phyloP scores from a whole-genome alignment of 768 basidiomycete species.

The Tylopilus sp. region DNA sequence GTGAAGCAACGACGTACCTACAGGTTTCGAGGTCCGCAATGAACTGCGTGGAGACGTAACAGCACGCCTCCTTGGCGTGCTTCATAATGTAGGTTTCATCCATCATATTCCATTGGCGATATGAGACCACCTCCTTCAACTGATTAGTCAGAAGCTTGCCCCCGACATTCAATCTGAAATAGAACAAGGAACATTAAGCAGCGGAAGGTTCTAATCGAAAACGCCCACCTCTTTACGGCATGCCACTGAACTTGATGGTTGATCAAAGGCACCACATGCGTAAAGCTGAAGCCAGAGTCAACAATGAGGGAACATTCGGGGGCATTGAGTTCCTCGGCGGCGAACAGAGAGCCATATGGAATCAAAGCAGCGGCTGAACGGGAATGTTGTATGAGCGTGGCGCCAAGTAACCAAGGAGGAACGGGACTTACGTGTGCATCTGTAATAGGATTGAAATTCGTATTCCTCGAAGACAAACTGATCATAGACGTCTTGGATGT shows the following conservation, averaged over 20 bases:
- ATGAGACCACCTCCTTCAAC: constrained; percentile 89
- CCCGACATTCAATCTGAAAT: constrained; percentile 87
- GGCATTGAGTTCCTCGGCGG: constrained; percentile 40
- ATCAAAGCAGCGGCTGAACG: constrained; percentile 73
- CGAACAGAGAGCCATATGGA: constrained; percentile 71
- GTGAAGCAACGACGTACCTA: constrained; percentile 52
- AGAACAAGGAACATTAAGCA: constrained; percentile 15
- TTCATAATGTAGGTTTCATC: constrained; percentile 94
- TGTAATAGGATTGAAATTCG: constrained; percentile 80
- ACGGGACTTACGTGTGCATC: constrained; percentile 69
- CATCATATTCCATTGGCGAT: constrained; percentile 98
- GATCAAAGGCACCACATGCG: constrained; percentile 84
- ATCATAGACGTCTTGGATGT: constrained; percentile 89
- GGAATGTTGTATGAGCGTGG: constrained; percentile 17
- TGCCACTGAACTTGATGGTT: constrained; percentile 71
- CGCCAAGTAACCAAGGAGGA: constrained; percentile 18
- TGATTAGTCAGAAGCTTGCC: constrained; percentile 96
- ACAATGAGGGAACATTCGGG: constrained; percentile 82
- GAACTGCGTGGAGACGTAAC: constrained; percentile 78
- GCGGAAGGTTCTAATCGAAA: constrained; percentile 11
- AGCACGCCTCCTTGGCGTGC: constrained; percentile 86
- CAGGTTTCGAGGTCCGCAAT: constrained; percentile 69
- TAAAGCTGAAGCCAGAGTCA: constrained; percentile 93
- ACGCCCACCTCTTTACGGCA: constrained; percentile 72
- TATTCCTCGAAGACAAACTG: constrained; percentile 97